These are phyloP conservation scores for Gynochthodes officinalis DNA, from an alignment of 257 asterid genomes.

Conservation along the genomic window DNA sequence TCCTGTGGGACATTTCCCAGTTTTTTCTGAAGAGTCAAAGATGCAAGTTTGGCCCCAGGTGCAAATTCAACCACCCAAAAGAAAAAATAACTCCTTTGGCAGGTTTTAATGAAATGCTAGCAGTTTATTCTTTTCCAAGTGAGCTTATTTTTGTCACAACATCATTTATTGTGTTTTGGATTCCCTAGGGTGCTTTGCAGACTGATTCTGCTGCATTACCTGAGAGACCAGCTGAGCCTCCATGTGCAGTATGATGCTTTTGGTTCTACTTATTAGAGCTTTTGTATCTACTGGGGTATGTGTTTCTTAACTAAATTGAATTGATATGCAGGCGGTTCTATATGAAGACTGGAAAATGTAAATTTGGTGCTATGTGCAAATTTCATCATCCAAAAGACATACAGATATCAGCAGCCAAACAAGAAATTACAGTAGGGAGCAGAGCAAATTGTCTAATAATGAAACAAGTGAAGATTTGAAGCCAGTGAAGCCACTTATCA, in stretches of 20 bases:
- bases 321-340: conserved; percentile 63
- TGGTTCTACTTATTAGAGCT: conserved; percentile 20
- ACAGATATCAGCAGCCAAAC: conserved; percentile 42
- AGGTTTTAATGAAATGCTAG: conserved; percentile 29
- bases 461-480: conserved; percentile 44
- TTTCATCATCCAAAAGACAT: conserved; percentile 92
- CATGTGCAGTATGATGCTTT: conserved; percentile 72
- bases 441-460: conserved; percentile 18
- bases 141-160: conserved; percentile 11
- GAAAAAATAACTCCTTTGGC: conserved; percentile 45
- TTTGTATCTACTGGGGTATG: conserved; percentile 3
- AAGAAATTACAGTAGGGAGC: conserved; percentile 42
- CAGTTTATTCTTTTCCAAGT: neutral
- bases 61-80: conserved; percentile 96
- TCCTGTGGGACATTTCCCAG: conserved; percentile 30
- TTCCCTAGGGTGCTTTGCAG: conserved; percentile 57
- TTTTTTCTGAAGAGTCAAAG: conserved; percentile 83
- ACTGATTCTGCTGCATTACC: conserved; percentile 57
- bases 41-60: conserved; percentile 82
- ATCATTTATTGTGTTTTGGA: conserved; percentile 9
- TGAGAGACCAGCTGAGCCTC: conserved; percentile 91
- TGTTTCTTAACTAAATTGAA: conserved; percentile 14
- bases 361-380: conserved; percentile 84
- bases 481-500: conserved; percentile 37
- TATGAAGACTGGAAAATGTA: conserved; percentile 93